Conservation (phyloP, 2,329 filamentous ascomycete genomes). For the Simplicillium aogashimaense region DNA sequence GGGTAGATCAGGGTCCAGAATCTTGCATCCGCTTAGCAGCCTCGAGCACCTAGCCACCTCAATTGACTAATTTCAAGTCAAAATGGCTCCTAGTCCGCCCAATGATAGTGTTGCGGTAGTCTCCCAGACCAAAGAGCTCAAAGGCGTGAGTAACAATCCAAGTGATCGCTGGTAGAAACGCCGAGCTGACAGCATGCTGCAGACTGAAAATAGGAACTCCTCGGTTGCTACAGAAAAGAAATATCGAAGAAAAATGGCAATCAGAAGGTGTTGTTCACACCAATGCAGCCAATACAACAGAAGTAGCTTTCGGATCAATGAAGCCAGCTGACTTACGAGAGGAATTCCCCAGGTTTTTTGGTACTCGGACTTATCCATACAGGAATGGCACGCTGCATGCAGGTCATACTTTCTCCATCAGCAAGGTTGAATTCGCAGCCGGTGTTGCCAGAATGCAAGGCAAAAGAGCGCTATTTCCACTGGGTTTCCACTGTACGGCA, state of each 20-base stretch:
- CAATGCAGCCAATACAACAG: constrained; percentile 68
- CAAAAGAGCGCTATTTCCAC: constrained; percentile 75
- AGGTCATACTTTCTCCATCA: constrained; percentile 84
- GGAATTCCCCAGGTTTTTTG: constrained; percentile 85
- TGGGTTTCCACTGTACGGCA: constrained; percentile 85
- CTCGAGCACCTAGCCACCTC: no score
- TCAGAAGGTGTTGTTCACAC: constrained; percentile 60
- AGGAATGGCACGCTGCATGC: constrained; percentile 85
- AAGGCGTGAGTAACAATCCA: constrained; percentile 32
- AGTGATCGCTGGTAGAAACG: constrained; percentile 57
- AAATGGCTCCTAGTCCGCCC: no score
- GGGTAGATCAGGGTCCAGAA: no score
- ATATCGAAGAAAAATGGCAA: constrained; percentile 61
- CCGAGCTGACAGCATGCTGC: no score
- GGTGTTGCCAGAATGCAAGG: constrained; percentile 87
- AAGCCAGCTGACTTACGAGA: constrained; percentile 64
- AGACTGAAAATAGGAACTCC: constrained; percentile 20
- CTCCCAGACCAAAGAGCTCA: constrained; percentile 51
- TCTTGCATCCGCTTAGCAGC: no score
- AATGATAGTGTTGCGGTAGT: no score
- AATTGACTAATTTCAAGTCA: no score
- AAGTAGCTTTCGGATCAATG: constrained; percentile 67
- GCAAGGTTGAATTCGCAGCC: constrained; percentile 85
- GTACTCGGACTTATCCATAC: constrained; percentile 45
- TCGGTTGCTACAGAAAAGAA: constrained; percentile 79